These are phyloP conservation scores for Baorangia bicolor DNA, from an alignment of 768 basidiomycete genomes.

Conservation along the genomic window DNA sequence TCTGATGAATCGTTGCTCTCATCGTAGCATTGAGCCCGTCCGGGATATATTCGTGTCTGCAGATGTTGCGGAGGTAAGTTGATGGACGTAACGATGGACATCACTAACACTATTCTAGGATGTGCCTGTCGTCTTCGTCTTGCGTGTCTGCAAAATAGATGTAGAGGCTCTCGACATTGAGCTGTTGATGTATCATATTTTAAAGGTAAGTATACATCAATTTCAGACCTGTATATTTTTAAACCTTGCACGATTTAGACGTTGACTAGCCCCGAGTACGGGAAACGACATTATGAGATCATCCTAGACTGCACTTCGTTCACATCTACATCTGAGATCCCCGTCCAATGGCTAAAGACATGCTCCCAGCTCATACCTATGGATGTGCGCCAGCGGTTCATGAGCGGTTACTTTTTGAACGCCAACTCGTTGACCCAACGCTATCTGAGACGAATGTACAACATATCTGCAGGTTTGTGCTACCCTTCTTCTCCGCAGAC, in stretches of 20 bases:
- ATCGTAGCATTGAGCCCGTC: conserved; percentile 60
- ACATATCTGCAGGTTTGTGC: conserved; percentile 53
- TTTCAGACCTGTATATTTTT: background rate
- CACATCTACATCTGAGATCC: conserved; percentile 70
- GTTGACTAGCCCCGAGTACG: conserved; percentile 47
- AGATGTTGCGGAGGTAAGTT: conserved; percentile 43
- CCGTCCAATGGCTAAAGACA: conserved; percentile 78
- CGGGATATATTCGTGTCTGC: conserved; percentile 65
- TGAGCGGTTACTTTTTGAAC: conserved; percentile 65
- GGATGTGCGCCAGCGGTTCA: conserved; percentile 65
- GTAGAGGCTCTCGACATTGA: conserved; percentile 81
- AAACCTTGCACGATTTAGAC: conserved; percentile 39
- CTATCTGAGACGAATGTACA: conserved; percentile 76
- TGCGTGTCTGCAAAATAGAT: conserved; percentile 68
- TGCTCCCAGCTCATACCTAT: conserved; percentile 71
- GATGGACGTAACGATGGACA: background rate
- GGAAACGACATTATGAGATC: conserved; percentile 58
- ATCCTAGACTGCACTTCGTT: conserved; percentile 84
- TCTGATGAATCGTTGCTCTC: conserved; percentile 62
- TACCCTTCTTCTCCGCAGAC: background rate
- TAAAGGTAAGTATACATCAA: conserved; percentile 50
- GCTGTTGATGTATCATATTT: conserved; percentile 71
- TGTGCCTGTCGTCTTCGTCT: conserved; percentile 52
- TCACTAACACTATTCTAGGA: conserved; percentile 31
- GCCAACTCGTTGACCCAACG: conserved; percentile 69